Conservation (phyloP, 345 rosid genomes). For the Hibiscus syriacus region DNA sequence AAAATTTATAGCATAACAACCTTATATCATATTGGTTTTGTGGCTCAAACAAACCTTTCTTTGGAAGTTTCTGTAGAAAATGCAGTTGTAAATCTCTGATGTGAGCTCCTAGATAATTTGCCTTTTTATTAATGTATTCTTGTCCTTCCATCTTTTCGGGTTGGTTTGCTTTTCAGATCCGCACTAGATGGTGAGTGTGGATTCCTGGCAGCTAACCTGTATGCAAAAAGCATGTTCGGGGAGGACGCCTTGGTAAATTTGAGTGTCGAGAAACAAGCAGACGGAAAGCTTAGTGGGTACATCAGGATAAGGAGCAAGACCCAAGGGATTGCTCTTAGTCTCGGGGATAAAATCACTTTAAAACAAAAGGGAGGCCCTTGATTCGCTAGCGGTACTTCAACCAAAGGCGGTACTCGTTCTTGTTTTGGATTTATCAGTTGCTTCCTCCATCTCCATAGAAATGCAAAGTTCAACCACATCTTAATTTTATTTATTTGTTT, state of each 20-base stretch:
- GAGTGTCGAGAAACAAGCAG: conserved; percentile 56
- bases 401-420: no score
- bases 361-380: conserved; percentile 71
- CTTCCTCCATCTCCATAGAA: no score
- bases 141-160: not conserved
- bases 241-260: conserved; percentile 72
- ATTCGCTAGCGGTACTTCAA: conserved; percentile 11
- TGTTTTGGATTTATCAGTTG: no score
- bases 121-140: not conserved
- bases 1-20: not conserved
- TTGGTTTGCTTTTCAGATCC: conserved; percentile 35
- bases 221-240: conserved; percentile 71
- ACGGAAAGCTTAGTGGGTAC: conserved; percentile 64
- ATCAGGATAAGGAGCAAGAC: conserved; percentile 78
- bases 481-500: no score
- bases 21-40: not conserved
- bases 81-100: not conserved
- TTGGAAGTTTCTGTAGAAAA: not conserved
- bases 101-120: not conserved
- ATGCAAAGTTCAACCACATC: no score
- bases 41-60: not conserved
- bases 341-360: conserved; percentile 71
- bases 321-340: conserved; percentile 78
- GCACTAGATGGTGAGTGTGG: conserved; percentile 74
- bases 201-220: conserved; percentile 65